These are phyloP conservation scores for Fusarium brevicatenulatum DNA, from an alignment of 2,329 filamentous ascomycete genomes.

Conservation along the genomic window DNA sequence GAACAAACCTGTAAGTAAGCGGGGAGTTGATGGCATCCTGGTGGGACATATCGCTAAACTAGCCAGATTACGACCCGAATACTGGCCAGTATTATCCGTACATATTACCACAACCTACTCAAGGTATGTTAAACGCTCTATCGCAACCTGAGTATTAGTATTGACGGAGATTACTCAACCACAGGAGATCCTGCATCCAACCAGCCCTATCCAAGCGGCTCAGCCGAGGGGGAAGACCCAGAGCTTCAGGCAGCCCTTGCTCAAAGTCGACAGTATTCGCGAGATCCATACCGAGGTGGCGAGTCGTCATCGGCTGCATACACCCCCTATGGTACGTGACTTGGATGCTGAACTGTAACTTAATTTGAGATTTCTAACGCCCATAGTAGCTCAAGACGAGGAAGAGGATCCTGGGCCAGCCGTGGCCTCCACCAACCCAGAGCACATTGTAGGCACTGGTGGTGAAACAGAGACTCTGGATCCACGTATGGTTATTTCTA, in stretches of 20 bases:
- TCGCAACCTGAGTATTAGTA: not conserved
- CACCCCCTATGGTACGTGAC: slow-evolving; percentile 19
- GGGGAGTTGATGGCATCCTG: not conserved
- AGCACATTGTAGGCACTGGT: slow-evolving; percentile 32
- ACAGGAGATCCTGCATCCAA: slow-evolving; percentile 5
- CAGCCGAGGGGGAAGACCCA: slow-evolving; percentile 14
- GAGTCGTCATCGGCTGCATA: slow-evolving; percentile 20
- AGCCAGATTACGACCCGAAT: slow-evolving; percentile 18
- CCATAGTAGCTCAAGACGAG: slow-evolving; percentile 14
- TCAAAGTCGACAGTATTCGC: slow-evolving; percentile 18
- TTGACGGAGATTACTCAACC: not conserved
- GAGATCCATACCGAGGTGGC: slow-evolving; percentile 18
- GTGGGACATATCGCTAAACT: not conserved
- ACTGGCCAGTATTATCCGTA: slow-evolving; percentile 13
- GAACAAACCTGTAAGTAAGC: slow-evolving; percentile 8
- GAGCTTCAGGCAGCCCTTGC: slow-evolving; percentile 19
- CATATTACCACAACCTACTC: not conserved
- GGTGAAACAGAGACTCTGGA: slow-evolving; percentile 47
- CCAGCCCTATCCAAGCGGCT: slow-evolving; percentile 5
- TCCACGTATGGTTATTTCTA: slow-evolving; percentile 47
- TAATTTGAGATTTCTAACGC: not conserved
- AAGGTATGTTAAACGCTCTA: slow-evolving; percentile 9
- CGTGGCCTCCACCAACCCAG: slow-evolving; percentile 25
- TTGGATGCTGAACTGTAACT: not conserved
- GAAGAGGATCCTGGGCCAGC: slow-evolving; percentile 44